A percentile compares a stretch with the other conserved stretches of the same genome.
These are phyloP conservation scores for Skeletonema potamos DNA, from an alignment of 108 stramenopile species.

Conservation along the genomic window DNA sequence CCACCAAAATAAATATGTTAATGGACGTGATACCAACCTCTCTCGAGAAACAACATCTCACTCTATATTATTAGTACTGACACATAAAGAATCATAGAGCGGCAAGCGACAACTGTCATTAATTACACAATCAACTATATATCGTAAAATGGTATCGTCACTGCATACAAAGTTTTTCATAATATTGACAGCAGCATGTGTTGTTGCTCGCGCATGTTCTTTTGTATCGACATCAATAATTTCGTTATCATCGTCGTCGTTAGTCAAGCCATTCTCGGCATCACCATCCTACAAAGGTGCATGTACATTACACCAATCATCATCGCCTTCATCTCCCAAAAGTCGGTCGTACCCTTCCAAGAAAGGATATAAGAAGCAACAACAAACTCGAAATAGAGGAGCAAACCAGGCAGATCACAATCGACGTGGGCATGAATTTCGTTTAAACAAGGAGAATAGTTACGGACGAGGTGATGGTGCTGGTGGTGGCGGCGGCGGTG, in stretches of 20 bases:
- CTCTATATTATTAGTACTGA: too few relatives aligned
- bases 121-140: too few relatives aligned
- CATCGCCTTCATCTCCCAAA: neutral
- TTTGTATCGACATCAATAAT: neutral
- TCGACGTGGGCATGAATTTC: slow-evolving; percentile 38
- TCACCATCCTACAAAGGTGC: neutral
- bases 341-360: neutral
- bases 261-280: too few relatives aligned
- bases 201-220: neutral
- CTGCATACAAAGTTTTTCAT: neutral
- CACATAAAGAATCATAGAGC: too few relatives aligned
- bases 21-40: too few relatives aligned
- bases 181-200: neutral
- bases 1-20: too few relatives aligned
- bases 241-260: too few relatives aligned
- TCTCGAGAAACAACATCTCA: too few relatives aligned
- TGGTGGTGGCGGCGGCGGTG: neutral
- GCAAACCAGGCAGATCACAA: slow-evolving; percentile 44
- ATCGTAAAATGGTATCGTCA: too few relatives aligned
- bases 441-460: slow-evolving; percentile 13
- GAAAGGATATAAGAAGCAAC: neutral
- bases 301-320: neutral
- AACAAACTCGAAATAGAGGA: slow-evolving; percentile 26
- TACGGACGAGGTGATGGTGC: too few relatives aligned
- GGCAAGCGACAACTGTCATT: too few relatives aligned